phyloP scores from a whole-genome alignment of 306 rosid genomes.

The Urtica urens region DNA sequence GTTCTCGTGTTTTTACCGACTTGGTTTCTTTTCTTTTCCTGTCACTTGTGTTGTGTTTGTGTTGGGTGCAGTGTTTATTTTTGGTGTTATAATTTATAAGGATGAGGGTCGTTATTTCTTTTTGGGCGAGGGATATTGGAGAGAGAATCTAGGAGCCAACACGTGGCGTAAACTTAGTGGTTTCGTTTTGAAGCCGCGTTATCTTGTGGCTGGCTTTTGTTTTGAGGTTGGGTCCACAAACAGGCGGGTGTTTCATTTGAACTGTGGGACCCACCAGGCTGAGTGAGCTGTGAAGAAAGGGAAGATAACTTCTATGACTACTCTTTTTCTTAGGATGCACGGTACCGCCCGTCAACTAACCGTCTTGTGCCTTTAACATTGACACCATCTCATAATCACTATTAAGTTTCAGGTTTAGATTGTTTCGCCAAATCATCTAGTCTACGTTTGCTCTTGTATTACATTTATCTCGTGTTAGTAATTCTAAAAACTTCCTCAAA shows the following conservation, averaged over 20 bases:
- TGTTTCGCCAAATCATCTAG: too few relatives aligned
- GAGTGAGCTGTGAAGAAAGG: background rate
- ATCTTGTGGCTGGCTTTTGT: conserved; percentile 53
- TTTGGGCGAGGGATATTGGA: conserved; percentile 12
- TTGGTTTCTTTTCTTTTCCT: too few relatives aligned
- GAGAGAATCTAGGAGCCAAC: conserved; percentile 33
- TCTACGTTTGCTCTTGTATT: too few relatives aligned
- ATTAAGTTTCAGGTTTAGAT: too few relatives aligned
- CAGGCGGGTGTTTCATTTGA: background rate
- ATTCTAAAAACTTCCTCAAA: too few relatives aligned
- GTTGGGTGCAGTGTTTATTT: background rate
- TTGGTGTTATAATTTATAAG: background rate
- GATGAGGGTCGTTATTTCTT: background rate
- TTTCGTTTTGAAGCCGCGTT: conserved; percentile 22
- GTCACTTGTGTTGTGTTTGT: background rate
- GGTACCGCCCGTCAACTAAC: too few relatives aligned
- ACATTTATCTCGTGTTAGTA: too few relatives aligned
- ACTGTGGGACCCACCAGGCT: background rate
- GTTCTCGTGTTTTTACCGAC: background rate
- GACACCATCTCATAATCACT: too few relatives aligned
- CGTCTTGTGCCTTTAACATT: too few relatives aligned
- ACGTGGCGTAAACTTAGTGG: conserved; percentile 59
- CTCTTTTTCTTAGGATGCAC: too few relatives aligned
- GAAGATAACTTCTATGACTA: too few relatives aligned
- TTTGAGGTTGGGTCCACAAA: conserved; percentile 16